A percentile compares a stretch with the other conserved stretches of the same genome.
Conservation (phyloP, 345 rosid species). For the Citrus trifoliata region DNA sequence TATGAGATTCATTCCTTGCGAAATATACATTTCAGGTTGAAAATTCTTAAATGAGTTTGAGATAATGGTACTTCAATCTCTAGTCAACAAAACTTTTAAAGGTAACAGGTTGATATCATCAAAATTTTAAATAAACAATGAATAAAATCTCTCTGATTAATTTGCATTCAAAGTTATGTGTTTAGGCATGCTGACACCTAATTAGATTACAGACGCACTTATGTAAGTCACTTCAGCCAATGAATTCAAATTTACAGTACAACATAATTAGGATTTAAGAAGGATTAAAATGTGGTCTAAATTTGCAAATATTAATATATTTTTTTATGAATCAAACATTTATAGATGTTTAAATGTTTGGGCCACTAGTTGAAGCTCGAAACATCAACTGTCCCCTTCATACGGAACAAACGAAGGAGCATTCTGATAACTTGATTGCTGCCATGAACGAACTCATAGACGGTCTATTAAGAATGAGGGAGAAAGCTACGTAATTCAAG, state of each 20-base stretch:
- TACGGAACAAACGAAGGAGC: slow-evolving; percentile 40
- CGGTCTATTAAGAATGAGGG: slow-evolving; percentile 35
- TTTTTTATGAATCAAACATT: no score
- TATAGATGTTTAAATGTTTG: no score
- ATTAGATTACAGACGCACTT: no score
- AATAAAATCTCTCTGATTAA: background rate
- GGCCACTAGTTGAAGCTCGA: slow-evolving; percentile 23
- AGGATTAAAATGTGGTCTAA: no score
- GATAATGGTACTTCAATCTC: background rate
- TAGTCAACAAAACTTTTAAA: background rate
- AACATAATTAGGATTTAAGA: no score
- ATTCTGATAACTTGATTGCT: slow-evolving; percentile 26
- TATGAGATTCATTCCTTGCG: background rate
- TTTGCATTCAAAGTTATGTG: background rate
- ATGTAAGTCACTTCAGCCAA: no score
- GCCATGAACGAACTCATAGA: slow-evolving; percentile 37
- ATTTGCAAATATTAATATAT: no score
- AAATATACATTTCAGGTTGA: background rate
- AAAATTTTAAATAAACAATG: background rate
- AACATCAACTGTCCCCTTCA: slow-evolving; percentile 38
- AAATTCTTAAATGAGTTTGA: background rate
- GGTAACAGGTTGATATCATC: background rate
- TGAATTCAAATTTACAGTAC: no score
- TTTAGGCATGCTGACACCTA: no score
- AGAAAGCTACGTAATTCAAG: background rate